phyloP scores from a whole-genome alignment of 768 basidiomycete genomes.

The Lactarius trivialis region DNA sequence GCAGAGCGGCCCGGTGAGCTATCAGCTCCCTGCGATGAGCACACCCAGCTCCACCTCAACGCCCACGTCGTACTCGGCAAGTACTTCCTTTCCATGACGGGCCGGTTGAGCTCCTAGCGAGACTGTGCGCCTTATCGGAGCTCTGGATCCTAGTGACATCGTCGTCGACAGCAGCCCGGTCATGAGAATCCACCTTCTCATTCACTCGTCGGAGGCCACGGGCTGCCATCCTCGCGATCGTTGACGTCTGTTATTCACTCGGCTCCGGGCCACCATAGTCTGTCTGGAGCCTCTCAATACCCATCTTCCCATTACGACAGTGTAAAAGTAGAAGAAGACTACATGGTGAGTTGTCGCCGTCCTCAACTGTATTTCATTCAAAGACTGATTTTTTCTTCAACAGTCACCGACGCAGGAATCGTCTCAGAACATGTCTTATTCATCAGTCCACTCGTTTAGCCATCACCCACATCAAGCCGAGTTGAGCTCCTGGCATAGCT shows the following conservation, averaged over 20 bases:
- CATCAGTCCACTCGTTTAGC: slow-evolving; percentile 23
- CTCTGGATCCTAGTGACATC: slow-evolving; percentile 56
- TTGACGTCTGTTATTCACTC: slow-evolving; percentile 6
- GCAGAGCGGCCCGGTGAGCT: slow-evolving; percentile 17
- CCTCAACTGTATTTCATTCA: neutral
- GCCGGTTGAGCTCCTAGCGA: slow-evolving; percentile 28
- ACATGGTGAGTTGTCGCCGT: slow-evolving; percentile 13
- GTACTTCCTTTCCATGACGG: slow-evolving; percentile 44
- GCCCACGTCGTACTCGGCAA: slow-evolving; percentile 70
- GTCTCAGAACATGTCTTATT: slow-evolving; percentile 19
- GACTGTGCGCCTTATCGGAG: slow-evolving; percentile 33
- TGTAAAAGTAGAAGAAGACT: slow-evolving; percentile 26
- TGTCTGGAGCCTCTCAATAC: slow-evolving; percentile 27
- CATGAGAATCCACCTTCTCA: slow-evolving; percentile 51
- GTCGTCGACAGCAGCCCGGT: slow-evolving; percentile 55
- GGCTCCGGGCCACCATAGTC: slow-evolving; percentile 43
- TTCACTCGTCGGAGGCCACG: slow-evolving; percentile 22
- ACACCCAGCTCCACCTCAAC: slow-evolving; percentile 20
- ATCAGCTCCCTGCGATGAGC: slow-evolving; percentile 15
- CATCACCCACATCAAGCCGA: slow-evolving; percentile 27
- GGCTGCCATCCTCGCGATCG: slow-evolving; percentile 12
- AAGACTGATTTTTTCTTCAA: neutral
- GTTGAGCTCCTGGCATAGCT: slow-evolving; percentile 58
- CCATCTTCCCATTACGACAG: slow-evolving; percentile 18
- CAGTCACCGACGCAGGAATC: slow-evolving; percentile 24